Evolutionary conservation across 345 rosid species (phyloP), one percentile per base, ranked within the genome.

Genomic region (Euphorbia peplus): DNA sequence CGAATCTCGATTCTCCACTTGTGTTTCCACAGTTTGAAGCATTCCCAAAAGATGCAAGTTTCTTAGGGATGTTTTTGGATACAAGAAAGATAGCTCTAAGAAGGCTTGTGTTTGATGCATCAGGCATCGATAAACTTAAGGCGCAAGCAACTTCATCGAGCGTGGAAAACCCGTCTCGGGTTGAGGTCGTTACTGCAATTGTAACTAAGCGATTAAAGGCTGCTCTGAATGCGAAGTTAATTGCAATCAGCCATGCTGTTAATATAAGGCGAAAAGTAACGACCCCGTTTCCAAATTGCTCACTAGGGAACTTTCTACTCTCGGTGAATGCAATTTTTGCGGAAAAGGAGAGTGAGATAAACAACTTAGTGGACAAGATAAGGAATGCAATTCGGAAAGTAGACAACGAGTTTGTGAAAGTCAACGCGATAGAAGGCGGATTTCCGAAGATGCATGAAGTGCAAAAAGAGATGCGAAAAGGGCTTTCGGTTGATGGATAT

Each of bases 101-200:
- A 16, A 54, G 59, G 30, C 25, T 54, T 24, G 14, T 22, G 30
- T 54, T 54, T 54, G 59, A 54, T 22, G 59, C 29, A 54, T 8
- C 30, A 2, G 30, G 30, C 28, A 54, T 54, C 10, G 59, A 29
- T 55, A 76, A 51, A 26, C 79, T 84, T 8, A 82, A 70, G 75
- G 71, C 52, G 4, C 73, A 48, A 35, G 82, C n/a, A n/a, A n/a
- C 74, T 1, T 73, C 76, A 63, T 61, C 63, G 21, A 70, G 52
- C 7, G 78, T 82, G 51, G 66, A 46, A 39, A 76, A 79, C n/a
- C 87, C 87, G 0, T 79, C 87, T 2, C 65, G 87, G 32, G 77
- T 83, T 2, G 90, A 86, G 61, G 83, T 74, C 11, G 83, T 85
- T 11, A 70, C 86, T 24, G 86, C 88, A 60, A 66, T 85, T 32